These are phyloP conservation scores for Massospora cicadina DNA, from an alignment of 371 early-diverging fungal genomes.

Conservation along the genomic window DNA sequence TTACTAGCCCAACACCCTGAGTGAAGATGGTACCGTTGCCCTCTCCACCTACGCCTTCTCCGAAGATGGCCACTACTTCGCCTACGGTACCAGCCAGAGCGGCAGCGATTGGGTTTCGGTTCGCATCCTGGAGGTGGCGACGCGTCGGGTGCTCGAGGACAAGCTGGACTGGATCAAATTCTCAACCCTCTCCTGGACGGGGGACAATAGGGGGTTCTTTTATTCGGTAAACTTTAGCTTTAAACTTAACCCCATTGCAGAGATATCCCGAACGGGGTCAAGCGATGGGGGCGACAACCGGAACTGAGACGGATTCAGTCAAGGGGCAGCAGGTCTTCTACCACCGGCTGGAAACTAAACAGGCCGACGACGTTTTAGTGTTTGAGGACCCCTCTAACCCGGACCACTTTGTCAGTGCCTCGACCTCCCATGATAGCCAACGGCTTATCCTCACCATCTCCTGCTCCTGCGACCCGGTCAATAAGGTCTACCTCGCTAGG, in stretches of 20 bases:
- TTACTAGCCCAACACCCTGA: slow-evolving; percentile 15
- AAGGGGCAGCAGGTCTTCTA: slow-evolving; percentile 26
- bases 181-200: slow-evolving; percentile 26
- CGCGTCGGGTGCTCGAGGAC: slow-evolving; percentile 19
- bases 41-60: slow-evolving; percentile 27
- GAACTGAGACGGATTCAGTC: slow-evolving; percentile 39
- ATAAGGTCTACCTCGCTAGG: slow-evolving; percentile 28
- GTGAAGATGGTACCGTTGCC: slow-evolving; percentile 19
- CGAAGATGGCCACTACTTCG: slow-evolving; percentile 23
- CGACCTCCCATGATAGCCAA: slow-evolving; percentile 29
- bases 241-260: slow-evolving; percentile 9
- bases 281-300: slow-evolving; percentile 25
- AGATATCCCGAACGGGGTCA: slow-evolving; percentile 19
- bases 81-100: slow-evolving; percentile 26
- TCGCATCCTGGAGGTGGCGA: slow-evolving; percentile 20
- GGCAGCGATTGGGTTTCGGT: slow-evolving; percentile 48
- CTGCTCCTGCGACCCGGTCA: slow-evolving; percentile 25
- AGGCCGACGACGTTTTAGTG: slow-evolving; percentile 24
- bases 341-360: slow-evolving; percentile 31
- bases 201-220: slow-evolving; percentile 43
- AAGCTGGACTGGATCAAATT: slow-evolving; percentile 35
- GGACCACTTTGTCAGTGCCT: slow-evolving; percentile 16
- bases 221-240: slow-evolving; percentile 22
- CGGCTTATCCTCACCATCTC: slow-evolving; percentile 25
- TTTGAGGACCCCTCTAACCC: slow-evolving; percentile 29